These are phyloP conservation scores for Globisporangium echinulatum DNA, from an alignment of 352 stramenopile species.

Conservation along the genomic window DNA sequence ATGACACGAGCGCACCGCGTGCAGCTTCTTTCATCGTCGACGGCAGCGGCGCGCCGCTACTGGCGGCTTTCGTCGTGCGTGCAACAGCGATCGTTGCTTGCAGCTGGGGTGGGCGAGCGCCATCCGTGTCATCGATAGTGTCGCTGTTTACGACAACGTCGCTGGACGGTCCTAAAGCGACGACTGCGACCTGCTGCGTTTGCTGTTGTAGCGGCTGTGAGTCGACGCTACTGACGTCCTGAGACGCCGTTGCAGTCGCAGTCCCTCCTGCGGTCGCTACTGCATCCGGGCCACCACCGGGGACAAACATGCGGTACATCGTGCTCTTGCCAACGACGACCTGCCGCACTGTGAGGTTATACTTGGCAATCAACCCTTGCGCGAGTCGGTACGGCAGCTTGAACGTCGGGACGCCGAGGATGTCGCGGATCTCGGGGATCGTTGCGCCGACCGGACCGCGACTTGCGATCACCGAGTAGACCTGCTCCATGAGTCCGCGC, in stretches of 20 bases:
- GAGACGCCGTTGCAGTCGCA: too few relatives aligned
- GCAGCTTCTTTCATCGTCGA: conserved; percentile 53
- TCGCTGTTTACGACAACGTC: neutral
- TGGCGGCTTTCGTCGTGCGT: neutral
- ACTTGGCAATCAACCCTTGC: conserved; percentile 73
- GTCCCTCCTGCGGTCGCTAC: too few relatives aligned
- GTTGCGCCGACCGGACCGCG: conserved; percentile 44
- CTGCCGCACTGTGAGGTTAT: conserved; percentile 71
- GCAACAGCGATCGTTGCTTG: neutral
- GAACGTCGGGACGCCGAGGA: conserved; percentile 75
- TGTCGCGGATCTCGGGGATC: conserved; percentile 73
- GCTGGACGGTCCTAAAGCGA: neutral
- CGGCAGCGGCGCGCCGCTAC: conserved; percentile 19
- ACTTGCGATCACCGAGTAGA: conserved; percentile 54
- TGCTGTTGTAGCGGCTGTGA: neutral
- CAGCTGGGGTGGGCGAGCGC: neutral
- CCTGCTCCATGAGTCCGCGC: conserved; percentile 76
- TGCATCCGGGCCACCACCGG: conserved; percentile 5
- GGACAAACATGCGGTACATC: conserved; percentile 81
- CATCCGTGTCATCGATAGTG: neutral
- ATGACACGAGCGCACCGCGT: conserved; percentile 41
- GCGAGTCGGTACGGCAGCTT: conserved; percentile 79
- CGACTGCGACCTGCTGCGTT: neutral
- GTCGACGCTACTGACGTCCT: too few relatives aligned
- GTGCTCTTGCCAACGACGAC: conserved; percentile 74